Conservation (phyloP, 352 stramenopile genomes). For the Phytophthora niederhauseri region DNA sequence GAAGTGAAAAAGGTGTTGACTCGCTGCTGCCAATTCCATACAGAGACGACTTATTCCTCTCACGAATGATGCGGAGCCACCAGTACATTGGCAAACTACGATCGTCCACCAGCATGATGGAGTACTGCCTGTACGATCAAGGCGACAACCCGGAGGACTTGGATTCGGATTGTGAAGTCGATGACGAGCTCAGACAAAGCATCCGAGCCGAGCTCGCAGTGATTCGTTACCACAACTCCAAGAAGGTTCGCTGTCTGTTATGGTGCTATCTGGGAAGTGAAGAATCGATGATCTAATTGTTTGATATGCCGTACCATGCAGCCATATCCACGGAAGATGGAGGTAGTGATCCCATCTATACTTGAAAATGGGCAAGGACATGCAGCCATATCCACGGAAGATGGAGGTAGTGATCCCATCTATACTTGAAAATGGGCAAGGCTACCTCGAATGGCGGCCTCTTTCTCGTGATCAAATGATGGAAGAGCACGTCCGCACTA, state of each 20-base stretch:
- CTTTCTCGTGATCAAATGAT: slow-evolving; percentile 82
- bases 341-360: slow-evolving; percentile 79
- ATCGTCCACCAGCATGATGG: slow-evolving; percentile 79
- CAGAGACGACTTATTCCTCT: slow-evolving; percentile 82
- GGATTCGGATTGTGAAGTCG: slow-evolving; percentile 80
- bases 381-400: slow-evolving; percentile 72
- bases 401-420: slow-evolving; percentile 86
- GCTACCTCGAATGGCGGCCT: slow-evolving; percentile 75
- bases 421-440: slow-evolving; percentile 63
- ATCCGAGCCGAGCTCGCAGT: slow-evolving; percentile 77
- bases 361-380: slow-evolving; percentile 59
- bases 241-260: slow-evolving; percentile 50
- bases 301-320: slow-evolving; percentile 16
- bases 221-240: slow-evolving; percentile 74
- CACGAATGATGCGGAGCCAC: slow-evolving; percentile 79
- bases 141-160: slow-evolving; percentile 87
- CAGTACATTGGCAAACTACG: slow-evolving; percentile 90
- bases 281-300: not conserved
- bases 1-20: not conserved
- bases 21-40: not conserved
- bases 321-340: slow-evolving; percentile 81
- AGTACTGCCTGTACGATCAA: slow-evolving; percentile 88
- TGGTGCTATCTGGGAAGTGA: not conserved
- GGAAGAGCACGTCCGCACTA: slow-evolving; percentile 72
- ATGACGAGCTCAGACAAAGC: slow-evolving; percentile 77